A percentile compares a stretch with the other conserved stretches of the same genome.
These are phyloP conservation scores for Phlegmacium glaucopus DNA, from an alignment of 768 basidiomycete species.

Conservation along the genomic window DNA sequence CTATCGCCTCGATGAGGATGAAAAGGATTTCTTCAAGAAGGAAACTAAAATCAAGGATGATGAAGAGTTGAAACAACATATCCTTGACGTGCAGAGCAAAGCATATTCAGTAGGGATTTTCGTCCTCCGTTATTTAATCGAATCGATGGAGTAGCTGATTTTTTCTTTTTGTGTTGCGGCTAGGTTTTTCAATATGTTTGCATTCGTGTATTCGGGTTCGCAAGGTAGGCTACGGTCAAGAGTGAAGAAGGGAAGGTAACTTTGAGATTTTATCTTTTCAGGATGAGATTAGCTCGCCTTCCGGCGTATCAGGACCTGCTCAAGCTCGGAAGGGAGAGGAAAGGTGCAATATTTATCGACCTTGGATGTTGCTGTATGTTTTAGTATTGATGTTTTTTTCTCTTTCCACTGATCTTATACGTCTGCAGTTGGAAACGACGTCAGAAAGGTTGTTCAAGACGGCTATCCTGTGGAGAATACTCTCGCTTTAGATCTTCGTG, in stretches of 20 bases:
- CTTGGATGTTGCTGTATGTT: conserved; percentile 48
- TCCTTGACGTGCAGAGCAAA: conserved; percentile 33
- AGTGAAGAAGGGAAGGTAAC: background rate
- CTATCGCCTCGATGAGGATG: conserved; percentile 24
- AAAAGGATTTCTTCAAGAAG: conserved; percentile 31
- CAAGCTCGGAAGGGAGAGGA: conserved; percentile 19
- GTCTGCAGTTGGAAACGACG: conserved; percentile 41
- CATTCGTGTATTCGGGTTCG: conserved; percentile 33
- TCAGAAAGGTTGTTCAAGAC: conserved; percentile 34
- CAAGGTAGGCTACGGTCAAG: conserved; percentile 18
- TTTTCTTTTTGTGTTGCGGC: no score
- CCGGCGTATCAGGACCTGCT: conserved; percentile 32
- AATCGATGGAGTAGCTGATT: no score
- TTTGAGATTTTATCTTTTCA: background rate
- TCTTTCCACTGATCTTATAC: background rate
- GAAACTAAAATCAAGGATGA: conserved; percentile 36
- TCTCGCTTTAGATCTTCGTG: conserved; percentile 34
- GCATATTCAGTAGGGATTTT: conserved; percentile 31
- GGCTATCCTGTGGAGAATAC: conserved; percentile 35
- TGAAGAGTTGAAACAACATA: conserved; percentile 35
- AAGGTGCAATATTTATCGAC: conserved; percentile 36
- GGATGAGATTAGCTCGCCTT: conserved; percentile 31
- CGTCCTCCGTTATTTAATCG: no score
- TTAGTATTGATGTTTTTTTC: conserved; percentile 6
- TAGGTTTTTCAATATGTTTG: conserved; percentile 36